A percentile compares a stretch with the other conserved stretches of the same genome.
Conservation (phyloP, 129 eudicot genomes). For the Solidago caesia region DNA sequence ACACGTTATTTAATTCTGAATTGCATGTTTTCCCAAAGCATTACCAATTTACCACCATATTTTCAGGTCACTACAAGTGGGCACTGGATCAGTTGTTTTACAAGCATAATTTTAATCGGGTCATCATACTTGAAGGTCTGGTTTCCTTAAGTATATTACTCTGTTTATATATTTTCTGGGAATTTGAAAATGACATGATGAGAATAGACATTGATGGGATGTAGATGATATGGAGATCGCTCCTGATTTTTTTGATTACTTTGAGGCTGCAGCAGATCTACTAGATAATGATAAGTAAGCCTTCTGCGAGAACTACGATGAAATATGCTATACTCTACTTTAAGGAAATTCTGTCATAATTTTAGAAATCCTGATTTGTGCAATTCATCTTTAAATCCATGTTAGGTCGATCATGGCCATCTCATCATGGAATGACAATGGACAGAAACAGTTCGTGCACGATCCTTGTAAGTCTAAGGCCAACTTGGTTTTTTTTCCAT, state of each 20-base stretch:
- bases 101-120: conserved; percentile 66
- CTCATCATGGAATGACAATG: conserved; percentile 99
- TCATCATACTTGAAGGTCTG: conserved; percentile 88
- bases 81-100: conserved; percentile 84
- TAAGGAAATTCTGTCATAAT: neutral
- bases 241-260: conserved; percentile 87
- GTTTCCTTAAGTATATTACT: neutral
- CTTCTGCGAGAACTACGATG: conserved; percentile 4
- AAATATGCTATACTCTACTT: conserved; percentile 3
- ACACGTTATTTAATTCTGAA: neutral
- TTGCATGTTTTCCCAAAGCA: too few relatives aligned
- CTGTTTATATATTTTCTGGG: neutral
- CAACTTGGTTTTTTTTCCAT: too few relatives aligned
- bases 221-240: conserved; percentile 99
- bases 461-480: conserved; percentile 79
- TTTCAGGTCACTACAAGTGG: conserved; percentile 96
- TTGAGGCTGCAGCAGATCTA: conserved; percentile 93
- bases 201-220: conserved; percentile 11
- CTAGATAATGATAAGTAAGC: conserved; percentile 86
- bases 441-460: conserved; percentile 91
- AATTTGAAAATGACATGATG: neutral
- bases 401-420: conserved; percentile 74
- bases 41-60: conserved; percentile 4
- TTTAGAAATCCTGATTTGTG: too few relatives aligned
- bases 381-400: neutral